A percentile compares a stretch with the other conserved stretches of the same genome.
Conservation (phyloP, 2,329 filamentous ascomycete genomes). For the Penicillium sp. region DNA sequence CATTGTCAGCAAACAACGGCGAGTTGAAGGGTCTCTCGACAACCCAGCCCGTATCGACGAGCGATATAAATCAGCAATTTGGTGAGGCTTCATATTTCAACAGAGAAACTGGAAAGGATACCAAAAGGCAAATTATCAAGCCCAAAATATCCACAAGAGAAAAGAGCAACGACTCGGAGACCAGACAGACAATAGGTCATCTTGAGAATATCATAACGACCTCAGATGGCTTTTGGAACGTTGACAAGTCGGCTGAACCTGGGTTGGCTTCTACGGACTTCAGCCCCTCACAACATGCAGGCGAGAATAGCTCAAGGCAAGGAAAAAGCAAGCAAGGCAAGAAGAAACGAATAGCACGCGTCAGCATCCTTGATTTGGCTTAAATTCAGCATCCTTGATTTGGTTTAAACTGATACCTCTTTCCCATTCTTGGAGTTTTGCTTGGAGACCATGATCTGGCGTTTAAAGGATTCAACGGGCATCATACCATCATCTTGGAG, state of each 20-base stretch:
- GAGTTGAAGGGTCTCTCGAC: no score
- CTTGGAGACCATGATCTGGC: neutral
- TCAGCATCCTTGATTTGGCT: conserved; percentile 36
- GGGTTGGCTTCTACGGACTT: no score
- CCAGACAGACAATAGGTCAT: conserved; percentile 7
- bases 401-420: no score
- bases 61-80: neutral
- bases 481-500: neutral
- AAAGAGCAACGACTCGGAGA: neutral
- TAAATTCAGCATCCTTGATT: conserved; percentile 2
- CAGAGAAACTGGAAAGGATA: no score
- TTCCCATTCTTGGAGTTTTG: neutral
- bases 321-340: conserved; percentile 13
- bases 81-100: no score
- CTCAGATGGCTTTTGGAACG: conserved; percentile 26
- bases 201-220: conserved; percentile 23
- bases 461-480: neutral
- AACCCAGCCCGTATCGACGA: no score
- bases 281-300: conserved; percentile 6
- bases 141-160: neutral
- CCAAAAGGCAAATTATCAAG: neutral
- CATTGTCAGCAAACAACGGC: no score
- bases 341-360: conserved; percentile 33
- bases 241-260: conserved; percentile 14
- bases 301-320: conserved; percentile 1